Evolutionary conservation across 768 basidiomycete genomes (phyloP).

Genomic region (Mycena amicta): DNA sequence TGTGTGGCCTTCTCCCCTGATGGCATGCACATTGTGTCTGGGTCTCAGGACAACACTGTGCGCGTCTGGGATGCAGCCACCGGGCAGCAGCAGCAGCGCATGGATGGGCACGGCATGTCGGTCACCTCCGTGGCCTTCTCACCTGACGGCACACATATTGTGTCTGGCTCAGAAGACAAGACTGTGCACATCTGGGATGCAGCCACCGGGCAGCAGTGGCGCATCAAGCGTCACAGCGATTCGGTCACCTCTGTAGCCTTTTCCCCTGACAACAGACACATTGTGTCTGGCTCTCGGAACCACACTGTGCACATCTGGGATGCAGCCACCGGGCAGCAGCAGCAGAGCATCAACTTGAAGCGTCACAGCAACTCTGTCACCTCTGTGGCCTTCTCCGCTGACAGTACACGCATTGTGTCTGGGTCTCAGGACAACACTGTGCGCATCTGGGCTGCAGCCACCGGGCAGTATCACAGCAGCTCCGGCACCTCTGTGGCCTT

Average conservation of each 20-base stretch:
- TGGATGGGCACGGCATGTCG: background rate
- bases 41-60: background rate
- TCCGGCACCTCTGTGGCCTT: background rate
- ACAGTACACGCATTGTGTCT: background rate
- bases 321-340: background rate
- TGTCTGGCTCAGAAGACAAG: background rate
- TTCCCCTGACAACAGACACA: background rate
- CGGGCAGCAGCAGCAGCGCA: background rate
- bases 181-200: background rate
- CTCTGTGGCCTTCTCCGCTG: background rate
- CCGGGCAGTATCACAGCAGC: background rate
- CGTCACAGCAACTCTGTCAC: background rate
- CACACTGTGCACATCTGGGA: background rate
- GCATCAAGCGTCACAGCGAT: background rate
- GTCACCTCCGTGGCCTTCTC: background rate
- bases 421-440: slow-evolving; percentile 3
- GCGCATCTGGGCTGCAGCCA: background rate
- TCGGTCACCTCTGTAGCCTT: background rate
- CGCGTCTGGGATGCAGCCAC: background rate
- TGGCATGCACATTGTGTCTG: background rate
- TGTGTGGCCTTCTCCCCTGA: background rate
- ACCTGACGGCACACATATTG: background rate
- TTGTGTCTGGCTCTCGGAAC: background rate
- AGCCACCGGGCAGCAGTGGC: background rate
- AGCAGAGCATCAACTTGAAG: background rate